Conservation (phyloP, 768 basidiomycete species). For the Mycena metata region DNA sequence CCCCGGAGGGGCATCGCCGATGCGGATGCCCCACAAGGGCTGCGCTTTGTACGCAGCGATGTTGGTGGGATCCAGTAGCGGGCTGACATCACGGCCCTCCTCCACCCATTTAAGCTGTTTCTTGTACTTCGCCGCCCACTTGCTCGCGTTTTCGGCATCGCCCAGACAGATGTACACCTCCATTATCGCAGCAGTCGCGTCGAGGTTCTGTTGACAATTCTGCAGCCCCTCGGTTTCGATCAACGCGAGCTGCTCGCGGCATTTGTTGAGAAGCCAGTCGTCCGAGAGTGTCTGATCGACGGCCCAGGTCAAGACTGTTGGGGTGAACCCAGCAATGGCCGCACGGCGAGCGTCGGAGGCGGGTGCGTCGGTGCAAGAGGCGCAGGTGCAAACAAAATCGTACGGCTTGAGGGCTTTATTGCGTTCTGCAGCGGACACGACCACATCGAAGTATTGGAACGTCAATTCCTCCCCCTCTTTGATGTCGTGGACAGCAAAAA, state of each 20-base stretch:
- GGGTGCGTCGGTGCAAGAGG: slow-evolving; percentile 41
- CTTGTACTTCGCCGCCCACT: slow-evolving; percentile 9
- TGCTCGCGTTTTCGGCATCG: slow-evolving; percentile 25
- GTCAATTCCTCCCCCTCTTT: slow-evolving; percentile 13
- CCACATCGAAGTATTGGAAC: slow-evolving; percentile 4
- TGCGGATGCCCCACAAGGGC: slow-evolving; percentile 9
- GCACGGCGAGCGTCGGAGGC: slow-evolving; percentile 30
- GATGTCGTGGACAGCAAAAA: slow-evolving; percentile 32
- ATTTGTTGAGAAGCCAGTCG: slow-evolving; percentile 27
- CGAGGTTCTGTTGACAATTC: background rate
- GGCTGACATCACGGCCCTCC: background rate
- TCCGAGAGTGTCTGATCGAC: slow-evolving; percentile 40
- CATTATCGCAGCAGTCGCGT: slow-evolving; percentile 8
- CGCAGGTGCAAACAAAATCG: slow-evolving; percentile 50
- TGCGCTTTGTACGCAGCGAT: slow-evolving; percentile 5
- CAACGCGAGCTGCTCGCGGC: slow-evolving; percentile 1
- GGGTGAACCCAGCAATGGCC: slow-evolving; percentile 35
- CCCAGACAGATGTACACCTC: slow-evolving; percentile 25
- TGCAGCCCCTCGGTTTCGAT: background rate
- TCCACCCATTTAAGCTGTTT: slow-evolving; percentile 34
- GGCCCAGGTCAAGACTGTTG: slow-evolving; percentile 46
- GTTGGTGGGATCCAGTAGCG: slow-evolving; percentile 15
- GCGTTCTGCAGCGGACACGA: background rate
- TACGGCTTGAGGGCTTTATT: slow-evolving; percentile 42
- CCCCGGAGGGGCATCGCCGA: background rate